These are phyloP conservation scores for Pterocarpus macrocarpus DNA, from an alignment of 306 rosid species.

Conservation along the genomic window DNA sequence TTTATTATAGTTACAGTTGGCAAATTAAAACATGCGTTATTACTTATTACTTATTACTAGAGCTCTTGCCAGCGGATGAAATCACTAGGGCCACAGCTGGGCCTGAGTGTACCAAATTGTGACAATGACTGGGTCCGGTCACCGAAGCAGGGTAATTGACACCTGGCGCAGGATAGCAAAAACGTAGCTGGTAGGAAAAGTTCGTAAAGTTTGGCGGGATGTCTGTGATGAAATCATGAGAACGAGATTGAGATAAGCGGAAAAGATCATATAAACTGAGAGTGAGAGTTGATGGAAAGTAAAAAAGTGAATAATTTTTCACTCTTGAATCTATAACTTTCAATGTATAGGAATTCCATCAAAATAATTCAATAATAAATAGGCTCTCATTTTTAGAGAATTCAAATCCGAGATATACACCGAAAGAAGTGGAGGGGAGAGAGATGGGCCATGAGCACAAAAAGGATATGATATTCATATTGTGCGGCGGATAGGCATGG, in stretches of 20 bases:
- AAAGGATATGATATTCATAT: slow-evolving; percentile 20
- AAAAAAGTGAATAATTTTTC: too few relatives aligned
- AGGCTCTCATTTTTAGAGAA: too few relatives aligned
- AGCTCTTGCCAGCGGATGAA: slow-evolving; percentile 22
- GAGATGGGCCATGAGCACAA: neutral
- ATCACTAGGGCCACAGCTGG: slow-evolving; percentile 48
- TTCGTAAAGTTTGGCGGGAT: slow-evolving; percentile 63
- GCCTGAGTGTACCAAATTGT: slow-evolving; percentile 51
- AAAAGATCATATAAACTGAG: neutral
- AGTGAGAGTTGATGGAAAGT: too few relatives aligned
- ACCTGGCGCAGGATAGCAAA: slow-evolving; percentile 54
- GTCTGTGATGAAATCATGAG: slow-evolving; percentile 46
- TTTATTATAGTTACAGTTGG: slow-evolving; percentile 12
- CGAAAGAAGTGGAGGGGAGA: too few relatives aligned
- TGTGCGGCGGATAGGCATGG: slow-evolving; percentile 46
- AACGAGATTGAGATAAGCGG: slow-evolving; percentile 40
- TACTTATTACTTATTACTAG: slow-evolving; percentile 23
- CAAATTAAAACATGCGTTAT: slow-evolving; percentile 13
- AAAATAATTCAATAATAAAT: too few relatives aligned
- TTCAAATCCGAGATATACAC: too few relatives aligned
- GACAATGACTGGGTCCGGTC: slow-evolving; percentile 35
- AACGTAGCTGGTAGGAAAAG: slow-evolving; percentile 58
- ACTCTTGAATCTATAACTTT: too few relatives aligned
- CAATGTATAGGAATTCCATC: too few relatives aligned
- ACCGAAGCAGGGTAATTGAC: neutral